Conservation (phyloP, 495 filamentous ascomycete species). For the Elasticomyces elasticus region DNA sequence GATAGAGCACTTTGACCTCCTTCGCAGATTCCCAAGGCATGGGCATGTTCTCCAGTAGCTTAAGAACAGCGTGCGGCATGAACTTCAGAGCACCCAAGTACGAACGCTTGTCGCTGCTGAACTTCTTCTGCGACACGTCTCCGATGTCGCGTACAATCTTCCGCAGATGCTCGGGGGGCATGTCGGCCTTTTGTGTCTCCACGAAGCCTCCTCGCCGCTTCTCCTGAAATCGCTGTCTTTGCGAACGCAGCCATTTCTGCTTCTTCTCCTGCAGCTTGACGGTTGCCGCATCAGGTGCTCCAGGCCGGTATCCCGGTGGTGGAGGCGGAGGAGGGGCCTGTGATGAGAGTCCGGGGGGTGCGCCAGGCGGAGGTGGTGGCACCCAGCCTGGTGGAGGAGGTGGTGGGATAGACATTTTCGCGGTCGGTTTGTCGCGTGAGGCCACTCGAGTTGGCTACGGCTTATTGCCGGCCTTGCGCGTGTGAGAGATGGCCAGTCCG, state of each 20-base stretch:
- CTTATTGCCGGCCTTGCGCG: conserved; percentile 15
- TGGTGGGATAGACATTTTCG: conserved; percentile 62
- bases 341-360: conserved; percentile 61
- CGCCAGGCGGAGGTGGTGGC: conserved; percentile 58
- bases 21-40: conserved; percentile 98
- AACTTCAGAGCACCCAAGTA: conserved; percentile 97
- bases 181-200: conserved; percentile 96
- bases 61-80: conserved; percentile 99
- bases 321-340: conserved; percentile 64
- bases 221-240: conserved; percentile 90
- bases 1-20: conserved; percentile 96
- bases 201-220: conserved; percentile 94
- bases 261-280: conserved; percentile 98
- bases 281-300: conserved; percentile 62
- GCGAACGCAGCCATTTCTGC: conserved; percentile 92
- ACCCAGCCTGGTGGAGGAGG: conserved; percentile 51
- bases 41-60: conserved; percentile 98
- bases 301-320: conserved; percentile 79
- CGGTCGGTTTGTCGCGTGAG: conserved; percentile 27
- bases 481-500: neutral
- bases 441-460: conserved; percentile 14
- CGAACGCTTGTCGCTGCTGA: conserved; percentile 95
- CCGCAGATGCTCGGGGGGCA: conserved; percentile 95
- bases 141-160: conserved; percentile 99
- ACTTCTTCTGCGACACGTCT: conserved; percentile 99